Conservation (phyloP, 2,329 filamentous ascomycete genomes). For the Colletotrichum horii region DNA sequence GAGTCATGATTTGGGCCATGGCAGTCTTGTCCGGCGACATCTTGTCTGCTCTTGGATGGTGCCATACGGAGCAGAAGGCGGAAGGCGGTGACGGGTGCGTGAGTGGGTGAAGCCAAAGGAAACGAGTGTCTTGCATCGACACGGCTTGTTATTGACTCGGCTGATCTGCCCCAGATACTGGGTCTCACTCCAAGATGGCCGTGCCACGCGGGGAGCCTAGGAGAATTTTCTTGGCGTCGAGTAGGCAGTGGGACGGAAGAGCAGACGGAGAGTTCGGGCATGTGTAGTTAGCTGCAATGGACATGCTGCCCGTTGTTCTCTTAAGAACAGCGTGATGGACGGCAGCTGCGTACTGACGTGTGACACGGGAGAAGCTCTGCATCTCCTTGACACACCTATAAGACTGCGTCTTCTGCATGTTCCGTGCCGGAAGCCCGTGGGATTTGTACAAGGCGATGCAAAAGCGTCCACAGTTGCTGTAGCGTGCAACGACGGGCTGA, state of each 20-base stretch:
- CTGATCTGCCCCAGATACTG: not conserved
- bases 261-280: not conserved
- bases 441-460: not conserved
- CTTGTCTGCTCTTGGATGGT: not conserved
- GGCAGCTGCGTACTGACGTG: not conserved
- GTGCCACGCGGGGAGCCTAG: conserved; percentile 42
- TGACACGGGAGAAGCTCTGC: not conserved
- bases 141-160: not conserved
- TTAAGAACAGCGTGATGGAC: not conserved
- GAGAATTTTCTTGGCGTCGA: not conserved
- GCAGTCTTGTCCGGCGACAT: not conserved
- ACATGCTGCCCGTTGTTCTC: not conserved
- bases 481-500: not conserved
- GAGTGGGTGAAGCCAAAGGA: not conserved
- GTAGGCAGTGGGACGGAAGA: not conserved
- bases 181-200: conserved; percentile 10
- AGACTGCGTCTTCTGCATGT: not conserved
- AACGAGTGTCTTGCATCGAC: not conserved
- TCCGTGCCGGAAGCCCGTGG: not conserved
- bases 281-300: not conserved
- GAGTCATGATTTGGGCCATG: not conserved
- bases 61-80: not conserved
- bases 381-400: not conserved
- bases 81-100: not conserved
- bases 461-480: not conserved